Evolutionary conservation across 306 rosid species (phyloP).

Genomic region (Rosa persica): DNA sequence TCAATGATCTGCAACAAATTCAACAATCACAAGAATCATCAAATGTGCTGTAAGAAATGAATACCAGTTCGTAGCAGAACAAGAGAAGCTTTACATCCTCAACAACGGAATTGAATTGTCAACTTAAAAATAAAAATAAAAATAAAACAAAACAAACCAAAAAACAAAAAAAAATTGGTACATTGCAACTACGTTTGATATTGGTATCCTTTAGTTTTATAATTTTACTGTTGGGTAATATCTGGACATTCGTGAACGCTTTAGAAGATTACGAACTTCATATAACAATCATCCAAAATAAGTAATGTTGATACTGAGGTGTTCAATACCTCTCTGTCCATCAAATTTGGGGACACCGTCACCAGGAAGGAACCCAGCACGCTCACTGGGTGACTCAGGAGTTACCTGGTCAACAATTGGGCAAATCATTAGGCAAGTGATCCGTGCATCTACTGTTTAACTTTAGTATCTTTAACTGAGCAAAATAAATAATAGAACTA

Average conservation of each 20-base stretch:
- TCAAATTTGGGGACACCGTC: constrained; percentile 77
- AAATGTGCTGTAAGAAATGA: neutral
- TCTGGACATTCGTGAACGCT: neutral
- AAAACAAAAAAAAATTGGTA: neutral
- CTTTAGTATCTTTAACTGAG: too few species aligned
- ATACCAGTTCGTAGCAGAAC: neutral
- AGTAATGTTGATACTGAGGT: neutral
- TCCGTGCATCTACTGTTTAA: too few species aligned
- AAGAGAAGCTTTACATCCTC: neutral
- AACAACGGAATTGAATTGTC: neutral
- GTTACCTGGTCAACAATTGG: constrained; percentile 40
- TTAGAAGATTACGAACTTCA: neutral
- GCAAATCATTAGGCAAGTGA: too few species aligned
- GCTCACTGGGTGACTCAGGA: too few species aligned
- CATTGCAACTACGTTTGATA: neutral
- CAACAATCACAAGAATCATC: constrained; percentile 1
- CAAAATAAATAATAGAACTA: too few species aligned
- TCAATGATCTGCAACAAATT: constrained; percentile 61
- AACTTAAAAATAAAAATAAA: too few species aligned
- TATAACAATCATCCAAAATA: constrained; percentile 2
- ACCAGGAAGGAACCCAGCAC: constrained; percentile 67
- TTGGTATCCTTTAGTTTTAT: neutral
- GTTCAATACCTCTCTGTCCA: constrained; percentile 68
- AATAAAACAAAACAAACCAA: too few species aligned
- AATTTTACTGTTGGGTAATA: neutral